Evolutionary conservation across 2,329 filamentous ascomycete genomes (phyloP).

Genomic region (Fusarium devonianum): DNA sequence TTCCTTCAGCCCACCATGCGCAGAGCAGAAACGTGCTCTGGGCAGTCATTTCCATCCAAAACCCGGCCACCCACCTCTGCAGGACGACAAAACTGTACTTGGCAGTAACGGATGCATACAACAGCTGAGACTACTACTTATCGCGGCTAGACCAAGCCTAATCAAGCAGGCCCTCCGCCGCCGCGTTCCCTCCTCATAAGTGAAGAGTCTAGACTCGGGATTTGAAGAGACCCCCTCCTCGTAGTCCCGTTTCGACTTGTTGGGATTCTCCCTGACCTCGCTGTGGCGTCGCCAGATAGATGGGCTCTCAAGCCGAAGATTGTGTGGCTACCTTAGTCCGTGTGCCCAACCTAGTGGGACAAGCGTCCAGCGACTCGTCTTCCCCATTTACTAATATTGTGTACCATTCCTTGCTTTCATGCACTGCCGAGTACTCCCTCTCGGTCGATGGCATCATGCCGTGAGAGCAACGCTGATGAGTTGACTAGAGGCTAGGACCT

Average conservation of each 20-base stretch:
- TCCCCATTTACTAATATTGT: neutral
- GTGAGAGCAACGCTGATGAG: slow-evolving; percentile 14
- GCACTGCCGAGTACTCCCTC: slow-evolving; percentile 9
- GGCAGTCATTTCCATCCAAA: slow-evolving; percentile 37
- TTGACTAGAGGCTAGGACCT: slow-evolving; percentile 24
- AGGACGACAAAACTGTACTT: neutral
- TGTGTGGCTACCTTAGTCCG: neutral
- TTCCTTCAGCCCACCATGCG: slow-evolving; percentile 19
- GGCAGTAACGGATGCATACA: neutral
- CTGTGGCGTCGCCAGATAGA: slow-evolving; percentile 5
- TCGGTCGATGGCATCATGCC: slow-evolving; percentile 4
- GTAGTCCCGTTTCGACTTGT: slow-evolving; percentile 5
- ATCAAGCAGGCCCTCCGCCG: slow-evolving; percentile 8
- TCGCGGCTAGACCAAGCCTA: slow-evolving; percentile 7
- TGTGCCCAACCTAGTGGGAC: slow-evolving; percentile 8
- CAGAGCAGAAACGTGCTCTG: slow-evolving; percentile 16
- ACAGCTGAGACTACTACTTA: neutral
- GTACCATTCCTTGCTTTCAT: slow-evolving; percentile 6
- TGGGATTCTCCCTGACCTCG: neutral
- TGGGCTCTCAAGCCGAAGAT: neutral
- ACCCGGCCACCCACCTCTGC: slow-evolving; percentile 16
- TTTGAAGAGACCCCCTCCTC: slow-evolving; percentile 1
- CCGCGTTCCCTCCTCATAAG: neutral
- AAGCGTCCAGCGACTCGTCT: slow-evolving; percentile 5
- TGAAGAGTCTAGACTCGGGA: slow-evolving; percentile 8